A percentile compares a stretch with the other conserved stretches of the same genome.
Conservation (phyloP, 148 eudicot genomes). For the Talinum fruticosum region DNA sequence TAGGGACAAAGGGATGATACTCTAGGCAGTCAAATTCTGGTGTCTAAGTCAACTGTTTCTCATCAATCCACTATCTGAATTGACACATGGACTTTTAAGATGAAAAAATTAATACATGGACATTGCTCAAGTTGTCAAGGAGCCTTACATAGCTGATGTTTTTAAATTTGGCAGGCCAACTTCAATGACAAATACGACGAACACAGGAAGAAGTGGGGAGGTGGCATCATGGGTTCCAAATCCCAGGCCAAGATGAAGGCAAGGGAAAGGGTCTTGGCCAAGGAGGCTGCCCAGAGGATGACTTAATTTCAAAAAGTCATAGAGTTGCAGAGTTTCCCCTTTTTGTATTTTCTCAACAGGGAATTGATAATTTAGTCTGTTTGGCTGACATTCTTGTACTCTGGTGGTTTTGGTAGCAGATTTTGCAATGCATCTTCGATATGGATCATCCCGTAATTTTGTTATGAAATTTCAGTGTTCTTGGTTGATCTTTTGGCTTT, state of each 20-base stretch:
- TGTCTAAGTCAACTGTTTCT: too few species aligned
- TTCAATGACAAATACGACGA: constrained; percentile 94
- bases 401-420: constrained; percentile 16
- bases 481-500: background rate
- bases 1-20: too few species aligned
- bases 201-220: constrained; percentile 93
- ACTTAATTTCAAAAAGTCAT: constrained; percentile 20
- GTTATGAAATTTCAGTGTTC: background rate
- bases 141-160: background rate
- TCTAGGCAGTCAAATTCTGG: too few species aligned
- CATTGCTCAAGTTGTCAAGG: too few species aligned
- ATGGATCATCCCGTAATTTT: background rate
- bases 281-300: constrained; percentile 91
- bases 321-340: background rate
- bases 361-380: constrained; percentile 22
- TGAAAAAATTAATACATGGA: too few species aligned
- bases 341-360: constrained; percentile 13
- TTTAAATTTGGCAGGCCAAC: constrained; percentile 52
- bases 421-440: constrained; percentile 10
- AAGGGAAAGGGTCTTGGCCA: constrained; percentile 72
- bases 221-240: constrained; percentile 91
- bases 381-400: constrained; percentile 12
- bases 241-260: constrained; percentile 95
- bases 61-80: too few species aligned
- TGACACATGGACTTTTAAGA: too few species aligned